Percentiles rank a stretch among this genome's conserved stretches.
phyloP scores from a whole-genome alignment of 2,329 filamentous ascomycete genomes.

The Colletotrichum liriopes region DNA sequence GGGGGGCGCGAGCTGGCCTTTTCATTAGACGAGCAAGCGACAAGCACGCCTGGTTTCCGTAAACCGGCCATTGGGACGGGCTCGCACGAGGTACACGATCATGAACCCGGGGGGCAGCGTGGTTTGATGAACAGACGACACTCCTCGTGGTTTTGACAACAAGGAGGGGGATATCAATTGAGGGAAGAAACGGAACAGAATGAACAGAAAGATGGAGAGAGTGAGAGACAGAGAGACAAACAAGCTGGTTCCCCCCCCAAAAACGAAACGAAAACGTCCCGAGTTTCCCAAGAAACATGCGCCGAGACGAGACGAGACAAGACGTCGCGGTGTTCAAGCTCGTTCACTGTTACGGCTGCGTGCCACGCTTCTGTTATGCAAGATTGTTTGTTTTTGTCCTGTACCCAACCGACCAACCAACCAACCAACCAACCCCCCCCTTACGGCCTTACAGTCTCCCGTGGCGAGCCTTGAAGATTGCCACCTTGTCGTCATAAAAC shows the following conservation, averaged over 20 bases:
- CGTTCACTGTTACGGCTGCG: constrained; percentile 6
- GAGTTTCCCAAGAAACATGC: constrained; percentile 11
- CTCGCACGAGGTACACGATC: not conserved
- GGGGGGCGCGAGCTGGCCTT: too few species aligned
- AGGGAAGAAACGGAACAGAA: not conserved
- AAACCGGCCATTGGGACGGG: not conserved
- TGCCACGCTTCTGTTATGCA: constrained; percentile 24
- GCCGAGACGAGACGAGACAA: not conserved
- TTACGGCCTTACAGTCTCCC: constrained; percentile 58
- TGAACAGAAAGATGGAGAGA: not conserved
- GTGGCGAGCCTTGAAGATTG: constrained; percentile 84
- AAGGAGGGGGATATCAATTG: constrained; percentile 36
- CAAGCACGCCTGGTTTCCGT: not conserved
- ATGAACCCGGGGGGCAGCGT: not conserved
- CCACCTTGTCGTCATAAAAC: constrained; percentile 88
- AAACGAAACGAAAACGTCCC: constrained; percentile 1
- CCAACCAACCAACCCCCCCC: not conserved
- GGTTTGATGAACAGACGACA: not conserved
- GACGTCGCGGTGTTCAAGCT: not conserved
- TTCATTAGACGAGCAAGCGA: not conserved
- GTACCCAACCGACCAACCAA: not conserved
- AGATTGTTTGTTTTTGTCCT: not conserved
- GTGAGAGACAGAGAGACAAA: not conserved
- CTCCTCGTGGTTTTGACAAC: constrained; percentile 11
- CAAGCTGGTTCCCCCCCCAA: constrained; percentile 2